Conservation (phyloP, 1,284 basidiomycete genomes). For the Pholiota adiposa region DNA sequence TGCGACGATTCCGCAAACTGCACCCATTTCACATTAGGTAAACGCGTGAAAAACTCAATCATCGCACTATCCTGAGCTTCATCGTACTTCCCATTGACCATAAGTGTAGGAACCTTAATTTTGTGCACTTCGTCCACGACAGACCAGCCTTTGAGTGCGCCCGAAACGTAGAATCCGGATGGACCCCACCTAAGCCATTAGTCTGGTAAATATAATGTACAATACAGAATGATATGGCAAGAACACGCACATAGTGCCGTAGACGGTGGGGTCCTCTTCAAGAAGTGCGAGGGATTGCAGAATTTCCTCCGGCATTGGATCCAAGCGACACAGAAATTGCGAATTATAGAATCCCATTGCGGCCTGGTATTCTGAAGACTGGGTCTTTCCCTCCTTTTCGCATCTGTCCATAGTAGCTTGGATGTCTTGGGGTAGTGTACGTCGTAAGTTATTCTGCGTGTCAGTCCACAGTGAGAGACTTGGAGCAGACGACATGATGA, state of each 20-base stretch:
- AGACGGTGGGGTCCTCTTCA: conserved; percentile 52
- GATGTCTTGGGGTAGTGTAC: conserved; percentile 45
- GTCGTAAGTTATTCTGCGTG: conserved; percentile 35
- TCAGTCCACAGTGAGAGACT: conserved; percentile 43
- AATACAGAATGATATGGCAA: too few species aligned
- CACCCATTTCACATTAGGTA: conserved; percentile 52
- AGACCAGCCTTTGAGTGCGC: conserved; percentile 53
- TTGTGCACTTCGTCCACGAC: conserved; percentile 46
- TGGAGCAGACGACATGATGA: conserved; percentile 45
- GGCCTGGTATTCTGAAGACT: conserved; percentile 47
- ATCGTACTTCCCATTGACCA: conserved; percentile 56
- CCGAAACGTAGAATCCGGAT: conserved; percentile 52
- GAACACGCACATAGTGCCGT: conserved; percentile 38
- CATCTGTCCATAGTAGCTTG: conserved; percentile 49
- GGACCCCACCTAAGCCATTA: conserved; percentile 50
- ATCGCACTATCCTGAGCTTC: conserved; percentile 51
- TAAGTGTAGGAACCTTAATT: conserved; percentile 51
- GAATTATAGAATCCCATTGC: conserved; percentile 49
- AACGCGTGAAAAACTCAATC: conserved; percentile 46
- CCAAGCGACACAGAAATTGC: conserved; percentile 47
- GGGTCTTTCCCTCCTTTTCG: conserved; percentile 50
- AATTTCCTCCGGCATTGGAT: conserved; percentile 47
- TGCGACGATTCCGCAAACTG: conserved; percentile 48
- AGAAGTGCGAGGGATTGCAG: conserved; percentile 36
- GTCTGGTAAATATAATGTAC: not conserved